Conservation (phyloP, 345 rosid species). For the Clarkia xantiana region DNA sequence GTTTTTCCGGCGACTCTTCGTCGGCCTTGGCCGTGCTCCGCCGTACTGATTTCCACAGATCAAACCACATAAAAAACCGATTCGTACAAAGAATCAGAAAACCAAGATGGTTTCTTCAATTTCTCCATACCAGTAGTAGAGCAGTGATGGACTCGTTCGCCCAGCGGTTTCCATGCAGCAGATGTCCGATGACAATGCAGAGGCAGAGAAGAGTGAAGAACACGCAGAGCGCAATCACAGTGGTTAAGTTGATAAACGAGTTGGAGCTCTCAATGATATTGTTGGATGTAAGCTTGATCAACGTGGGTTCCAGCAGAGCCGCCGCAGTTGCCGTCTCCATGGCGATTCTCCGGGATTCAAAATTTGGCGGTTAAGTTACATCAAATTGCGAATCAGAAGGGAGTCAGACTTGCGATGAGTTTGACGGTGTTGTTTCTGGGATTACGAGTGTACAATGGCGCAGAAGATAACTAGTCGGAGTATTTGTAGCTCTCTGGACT, state of each 20-base stretch:
- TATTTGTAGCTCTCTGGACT: background rate
- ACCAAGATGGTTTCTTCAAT: background rate
- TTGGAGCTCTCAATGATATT: conserved; percentile 6
- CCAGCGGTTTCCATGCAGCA: conserved; percentile 62
- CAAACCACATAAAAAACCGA: background rate
- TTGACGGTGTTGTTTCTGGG: too few species aligned
- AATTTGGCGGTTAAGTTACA: background rate
- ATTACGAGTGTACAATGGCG: too few species aligned
- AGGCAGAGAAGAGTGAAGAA: conserved; percentile 55
- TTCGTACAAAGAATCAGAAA: background rate
- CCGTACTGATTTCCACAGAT: too few species aligned
- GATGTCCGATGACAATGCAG: conserved; percentile 49
- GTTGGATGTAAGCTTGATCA: conserved; percentile 8
- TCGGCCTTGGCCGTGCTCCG: too few species aligned
- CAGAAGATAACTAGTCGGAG: too few species aligned
- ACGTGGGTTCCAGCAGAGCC: too few species aligned
- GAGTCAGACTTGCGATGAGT: too few species aligned
- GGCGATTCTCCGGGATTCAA: background rate
- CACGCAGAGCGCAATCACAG: conserved; percentile 31
- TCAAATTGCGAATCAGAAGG: background rate
- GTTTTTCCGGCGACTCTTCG: too few species aligned
- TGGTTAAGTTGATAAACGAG: conserved; percentile 20
- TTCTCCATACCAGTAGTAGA: conserved; percentile 30
- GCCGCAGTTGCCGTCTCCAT: conserved; percentile 13
- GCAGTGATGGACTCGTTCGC: conserved; percentile 62